Evolutionary conservation across 192 early-diverging fungal species (phyloP).

Genomic region (Mortierella alpina): DNA sequence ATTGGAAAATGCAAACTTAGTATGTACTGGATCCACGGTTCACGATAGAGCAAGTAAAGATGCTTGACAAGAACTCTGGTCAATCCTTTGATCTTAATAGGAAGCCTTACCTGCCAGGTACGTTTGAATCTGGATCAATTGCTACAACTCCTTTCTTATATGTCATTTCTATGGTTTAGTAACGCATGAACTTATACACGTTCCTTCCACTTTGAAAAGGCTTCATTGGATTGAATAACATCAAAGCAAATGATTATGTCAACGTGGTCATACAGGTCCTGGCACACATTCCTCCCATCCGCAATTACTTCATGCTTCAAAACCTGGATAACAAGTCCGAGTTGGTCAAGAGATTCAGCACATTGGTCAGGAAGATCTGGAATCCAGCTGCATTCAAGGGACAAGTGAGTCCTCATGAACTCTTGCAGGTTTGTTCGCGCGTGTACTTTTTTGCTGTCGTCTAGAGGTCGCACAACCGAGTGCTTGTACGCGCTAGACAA

Average conservation of each 20-base stretch:
- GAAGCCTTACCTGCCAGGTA: conserved; percentile 86
- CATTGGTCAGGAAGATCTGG: conserved; percentile 92
- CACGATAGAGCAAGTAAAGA: conserved; percentile 70
- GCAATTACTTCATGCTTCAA: conserved; percentile 82
- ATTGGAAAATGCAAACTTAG: conserved; percentile 47
- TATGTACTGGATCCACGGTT: conserved; percentile 88
- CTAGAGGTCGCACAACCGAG: no score
- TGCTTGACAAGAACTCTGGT: conserved; percentile 70
- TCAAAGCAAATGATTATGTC: conserved; percentile 95
- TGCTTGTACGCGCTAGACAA: no score
- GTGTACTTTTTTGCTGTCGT: no score
- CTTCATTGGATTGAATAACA: conserved; percentile 93
- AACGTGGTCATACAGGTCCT: conserved; percentile 92
- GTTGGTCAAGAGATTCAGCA: conserved; percentile 79
- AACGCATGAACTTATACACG: background rate
- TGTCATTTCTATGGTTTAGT: background rate
- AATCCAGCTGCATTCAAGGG: conserved; percentile 91
- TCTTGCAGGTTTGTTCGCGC: conserved; percentile 73
- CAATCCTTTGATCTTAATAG: conserved; percentile 86
- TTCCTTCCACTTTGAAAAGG: conserved; percentile 55
- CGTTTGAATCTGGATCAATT: background rate
- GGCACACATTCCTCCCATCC: conserved; percentile 86
- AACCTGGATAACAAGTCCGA: conserved; percentile 62
- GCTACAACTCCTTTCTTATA: no score
- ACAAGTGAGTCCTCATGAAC: conserved; percentile 96